These are phyloP conservation scores for Falciphora oryzae DNA, from an alignment of 2,329 filamentous ascomycete genomes.

Conservation along the genomic window DNA sequence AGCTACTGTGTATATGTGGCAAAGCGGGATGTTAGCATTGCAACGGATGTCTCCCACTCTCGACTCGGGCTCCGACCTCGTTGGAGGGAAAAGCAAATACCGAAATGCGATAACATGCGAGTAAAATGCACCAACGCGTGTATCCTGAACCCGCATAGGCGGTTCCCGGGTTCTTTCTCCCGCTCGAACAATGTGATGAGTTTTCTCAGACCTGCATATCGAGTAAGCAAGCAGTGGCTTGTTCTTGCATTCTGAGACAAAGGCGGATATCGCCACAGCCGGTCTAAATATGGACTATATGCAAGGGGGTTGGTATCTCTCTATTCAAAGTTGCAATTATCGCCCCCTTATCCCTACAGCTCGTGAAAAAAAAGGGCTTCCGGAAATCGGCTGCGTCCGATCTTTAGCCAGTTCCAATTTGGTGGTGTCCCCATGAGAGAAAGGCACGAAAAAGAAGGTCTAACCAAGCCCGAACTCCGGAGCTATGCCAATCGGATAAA, in stretches of 20 bases:
- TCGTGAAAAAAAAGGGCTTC: no score
- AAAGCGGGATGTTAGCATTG: neutral
- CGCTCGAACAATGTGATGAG: no score
- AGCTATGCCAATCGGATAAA: neutral
- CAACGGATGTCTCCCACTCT: no score
- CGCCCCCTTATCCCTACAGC: no score
- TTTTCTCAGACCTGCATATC: no score
- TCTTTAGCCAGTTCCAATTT: neutral
- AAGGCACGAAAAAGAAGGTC: neutral
- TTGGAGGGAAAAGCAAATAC: no score
- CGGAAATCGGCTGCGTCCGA: neutral
- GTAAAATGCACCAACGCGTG: no score
- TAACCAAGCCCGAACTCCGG: neutral
- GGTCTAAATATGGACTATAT: neutral
- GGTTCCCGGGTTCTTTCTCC: no score
- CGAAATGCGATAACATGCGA: no score
- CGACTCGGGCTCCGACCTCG: no score
- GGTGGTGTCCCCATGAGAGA: neutral
- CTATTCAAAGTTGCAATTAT: neutral
- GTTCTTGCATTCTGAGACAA: neutral
- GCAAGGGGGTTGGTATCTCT: neutral
- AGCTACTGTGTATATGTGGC: neutral
- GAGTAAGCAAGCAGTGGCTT: neutral
- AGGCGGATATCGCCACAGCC: neutral
- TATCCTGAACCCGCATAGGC: no score